phyloP scores from a whole-genome alignment of 139 green algal species.

The Closterium sp. region DNA sequence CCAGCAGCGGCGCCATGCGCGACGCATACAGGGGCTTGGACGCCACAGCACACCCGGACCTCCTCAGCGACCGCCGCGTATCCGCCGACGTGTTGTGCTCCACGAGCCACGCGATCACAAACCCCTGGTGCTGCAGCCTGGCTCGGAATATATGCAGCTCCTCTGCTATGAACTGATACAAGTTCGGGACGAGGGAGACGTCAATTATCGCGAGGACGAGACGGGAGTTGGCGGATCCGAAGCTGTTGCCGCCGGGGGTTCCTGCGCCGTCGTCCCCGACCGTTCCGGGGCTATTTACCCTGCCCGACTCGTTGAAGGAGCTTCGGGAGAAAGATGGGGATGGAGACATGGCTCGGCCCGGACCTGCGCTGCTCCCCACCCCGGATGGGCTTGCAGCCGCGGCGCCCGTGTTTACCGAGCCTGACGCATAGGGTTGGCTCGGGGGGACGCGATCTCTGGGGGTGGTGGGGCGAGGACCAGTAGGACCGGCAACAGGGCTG shows the following conservation, averaged over 20 bases:
- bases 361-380: not conserved
- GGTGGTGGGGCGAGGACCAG: not conserved
- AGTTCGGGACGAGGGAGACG: constrained; percentile 21
- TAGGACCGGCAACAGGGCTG: not conserved
- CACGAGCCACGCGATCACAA: constrained; percentile 34
- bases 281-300: not conserved
- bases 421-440: not conserved
- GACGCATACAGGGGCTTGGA: constrained; percentile 33
- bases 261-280: not conserved
- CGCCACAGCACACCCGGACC: constrained; percentile 18
- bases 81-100: constrained; percentile 24
- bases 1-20: constrained; percentile 24
- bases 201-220: constrained; percentile 29
- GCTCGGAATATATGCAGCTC: constrained; percentile 38
- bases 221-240: not conserved
- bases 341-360: not conserved
- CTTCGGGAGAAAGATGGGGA: not conserved
- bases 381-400: not conserved
- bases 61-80: not conserved
- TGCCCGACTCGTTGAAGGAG: not conserved
- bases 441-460: not conserved
- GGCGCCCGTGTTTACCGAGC: not conserved
- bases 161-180: constrained; percentile 26
- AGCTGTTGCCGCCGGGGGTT: not conserved
- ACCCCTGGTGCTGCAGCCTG: constrained; percentile 19